phyloP scores from a whole-genome alignment of 225 moss, liverwort and hornwort species.

The Lunularia cruciata region DNA sequence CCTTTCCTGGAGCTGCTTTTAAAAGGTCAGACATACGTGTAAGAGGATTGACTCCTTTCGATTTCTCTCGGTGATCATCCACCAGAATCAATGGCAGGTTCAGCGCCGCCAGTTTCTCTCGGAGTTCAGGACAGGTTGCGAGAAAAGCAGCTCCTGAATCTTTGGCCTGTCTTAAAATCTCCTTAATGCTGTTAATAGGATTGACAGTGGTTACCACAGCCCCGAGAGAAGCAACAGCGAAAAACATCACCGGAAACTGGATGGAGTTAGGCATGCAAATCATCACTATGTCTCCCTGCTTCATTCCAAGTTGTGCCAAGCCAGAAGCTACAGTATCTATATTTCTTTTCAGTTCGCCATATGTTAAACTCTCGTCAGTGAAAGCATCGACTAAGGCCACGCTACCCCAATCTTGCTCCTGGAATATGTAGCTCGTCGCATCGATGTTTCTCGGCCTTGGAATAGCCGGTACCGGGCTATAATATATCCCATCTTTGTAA shows the following conservation, averaged over 20 bases:
- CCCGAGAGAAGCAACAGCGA: constrained; percentile 22
- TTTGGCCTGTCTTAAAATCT: constrained; percentile 26
- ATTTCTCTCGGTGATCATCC: constrained; percentile 33
- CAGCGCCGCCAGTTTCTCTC: constrained; percentile 26
- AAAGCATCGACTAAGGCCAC: constrained; percentile 31
- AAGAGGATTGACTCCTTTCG: constrained; percentile 7
- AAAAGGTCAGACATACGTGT: constrained; percentile 51
- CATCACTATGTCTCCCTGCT: constrained; percentile 42
- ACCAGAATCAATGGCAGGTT: constrained; percentile 54
- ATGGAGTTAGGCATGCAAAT: constrained; percentile 35
- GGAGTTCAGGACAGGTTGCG: constrained; percentile 47
- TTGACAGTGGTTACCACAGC: constrained; percentile 35
- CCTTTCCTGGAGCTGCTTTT: constrained; percentile 30
- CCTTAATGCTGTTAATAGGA: constrained; percentile 27
- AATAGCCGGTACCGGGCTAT: constrained; percentile 21
- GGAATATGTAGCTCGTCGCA: constrained; percentile 22
- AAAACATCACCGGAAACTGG: constrained; percentile 30
- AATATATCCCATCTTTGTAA: constrained; percentile 33
- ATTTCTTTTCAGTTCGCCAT: constrained; percentile 23
- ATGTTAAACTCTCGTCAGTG: constrained; percentile 31
- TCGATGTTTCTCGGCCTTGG: constrained; percentile 22
- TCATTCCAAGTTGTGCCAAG: constrained; percentile 36
- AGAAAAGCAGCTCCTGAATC: constrained; percentile 39
- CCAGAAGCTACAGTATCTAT: constrained; percentile 29
- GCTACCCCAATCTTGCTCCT: constrained; percentile 24